These are phyloP conservation scores for Kluyveromyces wickerhamii DNA, from an alignment of 805 yeast genomes.

Conservation along the genomic window DNA sequence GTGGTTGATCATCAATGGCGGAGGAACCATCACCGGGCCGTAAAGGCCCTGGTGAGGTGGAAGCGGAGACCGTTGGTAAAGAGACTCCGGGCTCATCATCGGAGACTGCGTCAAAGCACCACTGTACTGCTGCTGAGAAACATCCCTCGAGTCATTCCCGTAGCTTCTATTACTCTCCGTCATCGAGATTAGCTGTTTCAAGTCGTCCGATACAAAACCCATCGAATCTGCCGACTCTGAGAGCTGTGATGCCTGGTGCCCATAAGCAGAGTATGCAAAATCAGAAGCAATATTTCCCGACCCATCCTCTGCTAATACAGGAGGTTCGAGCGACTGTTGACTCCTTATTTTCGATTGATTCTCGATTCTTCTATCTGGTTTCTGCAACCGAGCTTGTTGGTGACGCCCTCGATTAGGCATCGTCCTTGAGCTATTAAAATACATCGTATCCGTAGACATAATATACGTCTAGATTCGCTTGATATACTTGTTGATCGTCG, in stretches of 20 bases:
- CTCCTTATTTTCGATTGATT: slow-evolving; percentile 2
- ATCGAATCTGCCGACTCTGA: background rate
- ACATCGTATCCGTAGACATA: slow-evolving; percentile 30
- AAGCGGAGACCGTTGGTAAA: slow-evolving; percentile 6
- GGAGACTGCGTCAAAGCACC: background rate
- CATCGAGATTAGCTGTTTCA: slow-evolving; percentile 4
- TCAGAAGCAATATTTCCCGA: background rate
- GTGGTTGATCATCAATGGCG: slow-evolving; percentile 1
- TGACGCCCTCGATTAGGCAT: slow-evolving; percentile 16
- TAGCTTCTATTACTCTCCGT: background rate
- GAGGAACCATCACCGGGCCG: slow-evolving; percentile 5
- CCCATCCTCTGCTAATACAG: background rate
- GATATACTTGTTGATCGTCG: too few relatives aligned
- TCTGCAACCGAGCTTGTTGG: slow-evolving; percentile 9
- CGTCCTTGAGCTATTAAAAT: slow-evolving; percentile 26
- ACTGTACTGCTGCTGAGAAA: slow-evolving; percentile 1
- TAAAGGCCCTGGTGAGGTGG: slow-evolving; percentile 9
- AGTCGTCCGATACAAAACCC: slow-evolving; percentile 6
- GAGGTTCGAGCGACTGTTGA: slow-evolving; percentile 4
- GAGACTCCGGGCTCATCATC: background rate
- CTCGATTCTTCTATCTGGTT: slow-evolving; percentile 7
- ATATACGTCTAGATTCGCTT: too few relatives aligned
- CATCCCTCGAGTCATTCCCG: slow-evolving; percentile 5
- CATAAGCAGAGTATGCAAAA: slow-evolving; percentile 4
- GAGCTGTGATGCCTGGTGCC: background rate